phyloP scores from a whole-genome alignment of 2,329 filamentous ascomycete species.

The Alternaria sp. region DNA sequence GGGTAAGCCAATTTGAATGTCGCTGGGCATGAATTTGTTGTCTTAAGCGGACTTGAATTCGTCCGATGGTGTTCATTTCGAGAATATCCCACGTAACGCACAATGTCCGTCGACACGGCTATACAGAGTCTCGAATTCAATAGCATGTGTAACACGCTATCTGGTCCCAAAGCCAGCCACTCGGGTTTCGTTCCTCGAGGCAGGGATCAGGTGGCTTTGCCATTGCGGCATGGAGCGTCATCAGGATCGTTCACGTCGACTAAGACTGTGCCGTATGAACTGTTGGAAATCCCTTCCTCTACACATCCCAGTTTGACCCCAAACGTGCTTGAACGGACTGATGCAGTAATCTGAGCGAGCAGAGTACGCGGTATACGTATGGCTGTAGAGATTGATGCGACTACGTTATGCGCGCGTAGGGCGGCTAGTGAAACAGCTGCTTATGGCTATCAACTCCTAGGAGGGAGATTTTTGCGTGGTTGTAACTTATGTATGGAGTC shows the following conservation, averaged over 20 bases:
- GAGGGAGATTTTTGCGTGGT: background rate
- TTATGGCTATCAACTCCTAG: background rate
- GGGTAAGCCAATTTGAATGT: background rate
- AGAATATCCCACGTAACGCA: background rate
- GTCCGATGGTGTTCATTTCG: background rate
- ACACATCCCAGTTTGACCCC: background rate
- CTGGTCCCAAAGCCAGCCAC: background rate
- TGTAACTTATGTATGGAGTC: background rate
- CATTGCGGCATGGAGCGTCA: background rate
- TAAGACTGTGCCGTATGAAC: slow-evolving; percentile 1
- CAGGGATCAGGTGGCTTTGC: background rate
- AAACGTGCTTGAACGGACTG: background rate
- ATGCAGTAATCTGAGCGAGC: background rate
- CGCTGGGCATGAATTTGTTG: background rate
- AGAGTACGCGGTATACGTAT: background rate
- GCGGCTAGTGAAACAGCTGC: background rate
- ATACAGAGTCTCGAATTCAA: background rate
- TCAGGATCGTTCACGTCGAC: background rate
- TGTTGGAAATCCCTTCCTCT: slow-evolving; percentile 1
- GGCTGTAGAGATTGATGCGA: background rate
- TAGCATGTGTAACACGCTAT: background rate
- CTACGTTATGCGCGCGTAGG: background rate
- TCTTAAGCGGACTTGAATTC: background rate
- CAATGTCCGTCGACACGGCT: background rate
- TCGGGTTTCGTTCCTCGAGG: background rate